phyloP scores from a whole-genome alignment of 148 eudicot genomes.

The Persicaria tinctoria region DNA sequence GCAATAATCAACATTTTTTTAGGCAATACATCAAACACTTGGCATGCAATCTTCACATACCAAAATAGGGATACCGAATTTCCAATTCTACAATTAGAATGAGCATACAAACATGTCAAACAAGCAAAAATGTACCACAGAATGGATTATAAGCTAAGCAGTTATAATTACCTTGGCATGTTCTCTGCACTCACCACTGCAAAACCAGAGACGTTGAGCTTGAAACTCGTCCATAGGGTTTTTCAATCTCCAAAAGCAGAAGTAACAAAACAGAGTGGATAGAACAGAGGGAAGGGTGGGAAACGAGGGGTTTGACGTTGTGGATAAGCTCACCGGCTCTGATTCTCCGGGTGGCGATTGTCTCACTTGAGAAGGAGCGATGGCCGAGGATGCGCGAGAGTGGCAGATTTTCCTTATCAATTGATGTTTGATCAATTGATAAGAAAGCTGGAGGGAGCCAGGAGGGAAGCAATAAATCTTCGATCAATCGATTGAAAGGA shows the following conservation, averaged over 20 bases:
- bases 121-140: too few species aligned
- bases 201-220: conserved; percentile 26
- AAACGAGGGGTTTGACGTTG: conserved; percentile 62
- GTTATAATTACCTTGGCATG: conserved; percentile 42
- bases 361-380: too few species aligned
- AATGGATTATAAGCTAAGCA: neutral
- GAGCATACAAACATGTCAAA: neutral
- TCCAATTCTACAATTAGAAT: neutral
- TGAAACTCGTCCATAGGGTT: conserved; percentile 6
- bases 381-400: too few species aligned
- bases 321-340: conserved; percentile 72
- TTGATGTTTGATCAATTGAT: too few species aligned
- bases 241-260: conserved; percentile 44
- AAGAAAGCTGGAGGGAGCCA: too few species aligned
- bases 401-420: too few species aligned
- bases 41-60: conserved; percentile 17
- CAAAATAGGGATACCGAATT: neutral
- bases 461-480: too few species aligned
- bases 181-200: conserved; percentile 46
- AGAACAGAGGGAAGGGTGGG: conserved; percentile 58
- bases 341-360: conserved; percentile 49
- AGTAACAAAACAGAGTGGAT: conserved; percentile 44
- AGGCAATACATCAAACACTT: conserved; percentile 34
- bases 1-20: neutral
- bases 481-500: too few species aligned